A percentile compares a stretch with the other conserved stretches of the same genome.
phyloP scores from a whole-genome alignment of 2,329 filamentous ascomycete species.

The Berkeleyomyces rouxiae region DNA sequence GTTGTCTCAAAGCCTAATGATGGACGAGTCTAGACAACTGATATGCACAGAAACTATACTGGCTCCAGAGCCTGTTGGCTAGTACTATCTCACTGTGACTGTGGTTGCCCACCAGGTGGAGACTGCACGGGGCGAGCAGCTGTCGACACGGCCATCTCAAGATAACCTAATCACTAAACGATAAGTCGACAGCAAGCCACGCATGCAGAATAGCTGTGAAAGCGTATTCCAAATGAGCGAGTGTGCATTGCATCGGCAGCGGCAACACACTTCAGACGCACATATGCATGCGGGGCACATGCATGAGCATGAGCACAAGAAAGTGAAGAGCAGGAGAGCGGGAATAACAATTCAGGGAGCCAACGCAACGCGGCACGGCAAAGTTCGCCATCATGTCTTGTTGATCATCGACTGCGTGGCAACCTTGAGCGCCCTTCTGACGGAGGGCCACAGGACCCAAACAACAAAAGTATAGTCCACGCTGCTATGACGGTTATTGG shows the following conservation, averaged over 20 bases:
- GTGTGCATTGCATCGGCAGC: not conserved
- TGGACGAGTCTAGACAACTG: not conserved
- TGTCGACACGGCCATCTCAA: not conserved
- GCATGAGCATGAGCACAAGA: not conserved
- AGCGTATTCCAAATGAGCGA: not conserved
- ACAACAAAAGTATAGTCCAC: no score
- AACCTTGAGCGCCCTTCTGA: not conserved
- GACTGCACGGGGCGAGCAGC: not conserved
- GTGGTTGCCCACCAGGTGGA: not conserved
- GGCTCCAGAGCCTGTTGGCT: not conserved
- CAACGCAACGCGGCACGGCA: not conserved
- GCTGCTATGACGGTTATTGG: no score
- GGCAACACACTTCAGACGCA: not conserved
- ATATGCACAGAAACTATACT: not conserved
- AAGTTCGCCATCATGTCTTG: not conserved
- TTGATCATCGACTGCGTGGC: not conserved
- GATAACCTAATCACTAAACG: not conserved
- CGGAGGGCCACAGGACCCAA: no score
- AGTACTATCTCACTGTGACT: not conserved
- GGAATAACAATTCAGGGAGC: no score
- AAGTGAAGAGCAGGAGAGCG: not conserved
- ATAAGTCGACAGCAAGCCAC: not conserved
- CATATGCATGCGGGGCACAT: not conserved
- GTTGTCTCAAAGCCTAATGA: not conserved
- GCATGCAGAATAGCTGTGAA: not conserved